phyloP scores from a whole-genome alignment of 768 basidiomycete genomes.

The Russula lepida region DNA sequence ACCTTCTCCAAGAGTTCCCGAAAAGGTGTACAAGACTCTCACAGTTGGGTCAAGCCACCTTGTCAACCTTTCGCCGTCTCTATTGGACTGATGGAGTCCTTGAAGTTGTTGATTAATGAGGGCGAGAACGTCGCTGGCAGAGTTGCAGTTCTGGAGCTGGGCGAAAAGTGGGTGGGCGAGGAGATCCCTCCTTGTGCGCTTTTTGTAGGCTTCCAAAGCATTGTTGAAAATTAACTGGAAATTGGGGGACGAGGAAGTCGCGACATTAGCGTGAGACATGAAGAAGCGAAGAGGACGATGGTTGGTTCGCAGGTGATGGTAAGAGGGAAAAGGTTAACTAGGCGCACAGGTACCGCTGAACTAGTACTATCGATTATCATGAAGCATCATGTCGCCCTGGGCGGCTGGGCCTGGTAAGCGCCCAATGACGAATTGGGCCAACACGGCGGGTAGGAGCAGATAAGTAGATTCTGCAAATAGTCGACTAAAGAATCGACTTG shows the following conservation, averaged over 20 bases:
- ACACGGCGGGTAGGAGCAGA: no score
- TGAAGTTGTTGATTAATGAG: background rate
- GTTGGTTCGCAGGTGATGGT: no score
- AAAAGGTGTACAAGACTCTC: background rate
- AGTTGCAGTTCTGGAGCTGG: background rate
- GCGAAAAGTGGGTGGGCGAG: background rate
- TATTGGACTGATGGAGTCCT: background rate
- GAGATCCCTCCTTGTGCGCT: background rate
- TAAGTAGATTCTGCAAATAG: no score
- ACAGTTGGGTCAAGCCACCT: background rate
- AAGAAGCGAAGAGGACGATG: background rate
- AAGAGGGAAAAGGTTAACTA: no score
- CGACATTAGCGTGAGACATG: background rate
- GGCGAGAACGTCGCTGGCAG: background rate
- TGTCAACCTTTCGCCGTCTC: background rate
- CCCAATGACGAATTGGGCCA: no score
- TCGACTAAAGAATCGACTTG: no score
- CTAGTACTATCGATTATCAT: no score
- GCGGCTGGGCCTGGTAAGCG: no score
- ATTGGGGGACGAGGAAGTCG: background rate
- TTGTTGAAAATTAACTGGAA: background rate
- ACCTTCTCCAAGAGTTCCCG: background rate
- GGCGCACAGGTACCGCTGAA: no score
- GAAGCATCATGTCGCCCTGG: no score
- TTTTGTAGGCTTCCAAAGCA: background rate